A percentile compares a stretch with the other conserved stretches of the same genome.
Conservation (phyloP, 2,329 filamentous ascomycete genomes). For the Paracamarosporium sp. region DNA sequence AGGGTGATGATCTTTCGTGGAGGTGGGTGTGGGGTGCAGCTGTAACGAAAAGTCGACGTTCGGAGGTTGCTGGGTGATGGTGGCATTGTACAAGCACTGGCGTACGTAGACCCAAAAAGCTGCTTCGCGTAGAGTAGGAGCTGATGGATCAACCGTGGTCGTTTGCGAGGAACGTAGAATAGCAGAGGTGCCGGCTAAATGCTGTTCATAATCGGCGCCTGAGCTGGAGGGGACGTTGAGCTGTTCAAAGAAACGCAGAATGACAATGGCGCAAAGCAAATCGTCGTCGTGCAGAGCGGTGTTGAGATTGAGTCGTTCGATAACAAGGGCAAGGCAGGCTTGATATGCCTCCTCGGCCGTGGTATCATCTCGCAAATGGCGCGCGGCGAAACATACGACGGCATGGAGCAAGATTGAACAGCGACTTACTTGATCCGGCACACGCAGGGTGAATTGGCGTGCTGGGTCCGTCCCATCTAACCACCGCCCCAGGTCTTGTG, state of each 20-base stretch:
- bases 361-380: slow-evolving; percentile 27
- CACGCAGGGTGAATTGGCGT: slow-evolving; percentile 37
- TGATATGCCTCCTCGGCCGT: slow-evolving; percentile 33
- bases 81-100: slow-evolving; percentile 41
- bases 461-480: slow-evolving; percentile 39
- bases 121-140: slow-evolving; percentile 40
- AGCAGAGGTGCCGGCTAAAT: slow-evolving; percentile 38
- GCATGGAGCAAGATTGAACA: slow-evolving; percentile 38
- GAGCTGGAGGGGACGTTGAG: slow-evolving; percentile 34
- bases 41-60: slow-evolving; percentile 37
- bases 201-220: slow-evolving; percentile 36
- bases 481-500: slow-evolving; percentile 34
- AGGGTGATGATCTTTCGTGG: slow-evolving; percentile 31
- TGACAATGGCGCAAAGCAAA: slow-evolving; percentile 40
- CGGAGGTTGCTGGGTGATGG: slow-evolving; percentile 38
- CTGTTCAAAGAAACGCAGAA: slow-evolving; percentile 41
- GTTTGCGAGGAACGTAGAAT: slow-evolving; percentile 37
- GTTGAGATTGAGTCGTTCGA: slow-evolving; percentile 33
- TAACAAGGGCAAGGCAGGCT: slow-evolving; percentile 37
- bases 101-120: slow-evolving; percentile 44
- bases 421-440: slow-evolving; percentile 33
- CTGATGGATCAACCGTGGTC: slow-evolving; percentile 36
- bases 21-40: slow-evolving; percentile 28
- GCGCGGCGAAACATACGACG: slow-evolving; percentile 37
- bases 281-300: slow-evolving; percentile 35